Evolutionary conservation across 1,139 yeast genomes (phyloP), one percentile per base, ranked within the genome.

Genomic region (Geotrichum macrosporum): DNA sequence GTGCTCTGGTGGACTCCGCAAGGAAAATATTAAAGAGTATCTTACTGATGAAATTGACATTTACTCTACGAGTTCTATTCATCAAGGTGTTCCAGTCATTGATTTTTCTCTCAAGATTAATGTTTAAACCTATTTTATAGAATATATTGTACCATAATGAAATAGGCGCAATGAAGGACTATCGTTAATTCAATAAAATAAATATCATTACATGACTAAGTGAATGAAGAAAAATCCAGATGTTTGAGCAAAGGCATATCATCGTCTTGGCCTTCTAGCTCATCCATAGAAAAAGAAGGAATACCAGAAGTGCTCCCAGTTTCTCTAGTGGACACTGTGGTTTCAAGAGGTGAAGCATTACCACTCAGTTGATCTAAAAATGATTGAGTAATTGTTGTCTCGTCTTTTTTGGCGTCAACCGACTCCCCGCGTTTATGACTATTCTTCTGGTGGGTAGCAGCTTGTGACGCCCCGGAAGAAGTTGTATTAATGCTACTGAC

Each of bases 51-150:
- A 84, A 53, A 80, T 89, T 54, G 97, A 89, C 59, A 81, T 89
- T 53, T 89, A 87, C 70, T 84, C 95, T 35, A 89, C 97, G 0
- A 82, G 94, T 27, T 80, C 89, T n/a, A 83, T 89, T 53, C 97
- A 89, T 63, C 97, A 89, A 68, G 96, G 97, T 15, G 75, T 81
- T 12, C 78, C 81, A 0, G 76, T 84, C 26, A 73, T 88, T 52
- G 97, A 89, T 62, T 89, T 81, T 63, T 84, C 95, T 27, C 74
- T 89, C 62, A 89, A 89, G 65, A 80, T 89, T 52, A 78, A 80
- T 53, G 67, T 61, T 43, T 63, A 54, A 16, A 35, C 24, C 9
- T 21, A 24, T 12, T 24, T 24, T 24, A 6, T 6, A 8, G 27
- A 13, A n/a, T 18, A n/a, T 26, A 18, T 12, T 9, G 16, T n/a